Base-by-base conservation (phyloP, 192 early-diverging fungal genomes). In the Chytriomyces sp. region DNA sequence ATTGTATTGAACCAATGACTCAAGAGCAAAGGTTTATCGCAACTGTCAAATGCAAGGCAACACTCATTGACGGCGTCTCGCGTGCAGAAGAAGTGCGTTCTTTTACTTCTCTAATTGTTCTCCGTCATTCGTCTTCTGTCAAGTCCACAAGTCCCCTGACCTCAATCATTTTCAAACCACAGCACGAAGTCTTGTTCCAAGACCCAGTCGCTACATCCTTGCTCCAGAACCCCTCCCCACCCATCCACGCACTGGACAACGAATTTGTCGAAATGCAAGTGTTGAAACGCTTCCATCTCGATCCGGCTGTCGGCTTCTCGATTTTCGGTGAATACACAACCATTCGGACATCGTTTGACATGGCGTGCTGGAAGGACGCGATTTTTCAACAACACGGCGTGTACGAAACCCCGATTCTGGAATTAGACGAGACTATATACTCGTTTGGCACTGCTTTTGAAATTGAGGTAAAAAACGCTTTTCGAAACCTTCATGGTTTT, bases 381-480 rank as follows among this genome's bases (percentile, higher is more conserved):
- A 64, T 64, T 64, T 26, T 13, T 11, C 11, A 64, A 26, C 13
- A 11, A 13, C 18, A 35, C 9, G 53, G 69, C 11, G 50, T 11
- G 9, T 7, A 23, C 1, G 69, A 23, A 13, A 57, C 20, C 24
- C 50, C 69, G 7, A 59, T 71, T 18, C 8, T 71, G 11, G 69
- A 71, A 43, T 45, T 71, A 23, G 69, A 71, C 28, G 69, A 71
- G 13, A 71, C 69, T 1, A 50, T 28, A 10, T 68, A 68, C 24
- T 18, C 26, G 8, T 68, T 68, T 48, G 67, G 67, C 7, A 9
- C 43, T 18, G 46, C 46, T 13, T 48, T 10, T 48, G 67, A 68
- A 48, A 68, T 68, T 47, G 67, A 68, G 67, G 67, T 68, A 20
- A n/a, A n/a, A n/a, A n/a, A n/a, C n/a, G n/a, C n/a, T n/a, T n/a